Conservation (phyloP, 495 filamentous ascomycete species). For the Aspergillus egyptiacus region DNA sequence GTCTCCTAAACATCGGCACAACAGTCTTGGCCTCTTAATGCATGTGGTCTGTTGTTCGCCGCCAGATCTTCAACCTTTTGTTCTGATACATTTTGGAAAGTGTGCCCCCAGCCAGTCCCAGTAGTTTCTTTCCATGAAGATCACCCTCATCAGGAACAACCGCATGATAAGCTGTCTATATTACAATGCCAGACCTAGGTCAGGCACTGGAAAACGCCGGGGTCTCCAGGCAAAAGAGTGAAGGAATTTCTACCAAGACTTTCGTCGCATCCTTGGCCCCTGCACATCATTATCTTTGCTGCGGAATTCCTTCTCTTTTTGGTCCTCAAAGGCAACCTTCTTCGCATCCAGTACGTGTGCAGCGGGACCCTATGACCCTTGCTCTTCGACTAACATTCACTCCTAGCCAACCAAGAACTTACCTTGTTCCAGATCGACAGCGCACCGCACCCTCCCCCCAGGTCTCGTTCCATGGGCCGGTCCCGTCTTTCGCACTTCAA, state of each 20-base stretch:
- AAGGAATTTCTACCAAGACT: constrained; percentile 44
- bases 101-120: too few relatives aligned
- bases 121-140: too few relatives aligned
- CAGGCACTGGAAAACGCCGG: constrained; percentile 35
- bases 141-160: too few relatives aligned
- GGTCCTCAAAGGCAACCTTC: constrained; percentile 68
- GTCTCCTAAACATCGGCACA: too few relatives aligned
- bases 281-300: constrained; percentile 68
- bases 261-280: constrained; percentile 73
- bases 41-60: too few relatives aligned
- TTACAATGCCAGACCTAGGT: too few relatives aligned
- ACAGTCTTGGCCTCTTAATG: too few relatives aligned
- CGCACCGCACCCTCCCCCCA: constrained; percentile 65
- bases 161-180: too few relatives aligned
- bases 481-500: constrained; percentile 67
- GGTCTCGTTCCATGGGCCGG: constrained; percentile 62
- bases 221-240: constrained; percentile 38
- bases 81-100: too few relatives aligned
- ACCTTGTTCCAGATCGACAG: constrained; percentile 83
- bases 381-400: neutral
- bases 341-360: constrained; percentile 71
- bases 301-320: constrained; percentile 72
- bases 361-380: neutral
- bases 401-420: constrained; percentile 75
- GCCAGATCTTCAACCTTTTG: too few relatives aligned